Conservation (phyloP, 2,329 filamentous ascomycete genomes). For the Canariomyces notabilis region DNA sequence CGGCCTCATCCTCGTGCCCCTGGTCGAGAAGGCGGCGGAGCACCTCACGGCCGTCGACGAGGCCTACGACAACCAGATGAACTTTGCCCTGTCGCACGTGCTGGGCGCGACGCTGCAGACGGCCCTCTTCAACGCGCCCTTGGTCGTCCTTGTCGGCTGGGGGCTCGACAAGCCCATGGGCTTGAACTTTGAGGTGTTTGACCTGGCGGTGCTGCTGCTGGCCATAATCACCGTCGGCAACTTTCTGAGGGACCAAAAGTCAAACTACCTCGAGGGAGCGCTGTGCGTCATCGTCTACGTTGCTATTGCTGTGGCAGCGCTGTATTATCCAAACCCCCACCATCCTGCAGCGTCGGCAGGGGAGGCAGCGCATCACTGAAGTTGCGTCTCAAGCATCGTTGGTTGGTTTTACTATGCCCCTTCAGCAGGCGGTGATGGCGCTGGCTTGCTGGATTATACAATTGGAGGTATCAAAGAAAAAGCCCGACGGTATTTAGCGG, state of each 20-base stretch:
- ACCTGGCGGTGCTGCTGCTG: slow-evolving; percentile 74
- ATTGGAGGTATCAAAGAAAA: background rate
- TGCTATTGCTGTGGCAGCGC: slow-evolving; percentile 55
- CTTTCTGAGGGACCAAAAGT: slow-evolving; percentile 82
- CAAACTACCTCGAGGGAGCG: slow-evolving; percentile 82
- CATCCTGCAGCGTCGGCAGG: background rate
- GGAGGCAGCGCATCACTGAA: background rate
- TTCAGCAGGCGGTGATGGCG: background rate
- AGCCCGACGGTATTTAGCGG: background rate
- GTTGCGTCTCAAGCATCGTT: background rate
- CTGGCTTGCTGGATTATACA: background rate
- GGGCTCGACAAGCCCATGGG: slow-evolving; percentile 65
- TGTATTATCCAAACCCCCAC: slow-evolving; percentile 48
- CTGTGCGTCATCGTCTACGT: slow-evolving; percentile 68
- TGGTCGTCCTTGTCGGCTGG: slow-evolving; percentile 82
- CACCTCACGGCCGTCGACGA: slow-evolving; percentile 81
- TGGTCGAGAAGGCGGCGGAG: slow-evolving; percentile 83
- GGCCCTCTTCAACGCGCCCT: slow-evolving; percentile 78
- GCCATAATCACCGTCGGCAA: slow-evolving; percentile 83
- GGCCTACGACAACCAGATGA: slow-evolving; percentile 78
- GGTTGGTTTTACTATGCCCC: background rate
- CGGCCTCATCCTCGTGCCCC: slow-evolving; percentile 70
- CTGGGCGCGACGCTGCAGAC: slow-evolving; percentile 86
- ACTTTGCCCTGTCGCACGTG: slow-evolving; percentile 79
- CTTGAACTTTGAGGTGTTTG: slow-evolving; percentile 82